These are phyloP conservation scores for Dittrichia graveolens DNA, from an alignment of 129 eudicot species.

Conservation along the genomic window DNA sequence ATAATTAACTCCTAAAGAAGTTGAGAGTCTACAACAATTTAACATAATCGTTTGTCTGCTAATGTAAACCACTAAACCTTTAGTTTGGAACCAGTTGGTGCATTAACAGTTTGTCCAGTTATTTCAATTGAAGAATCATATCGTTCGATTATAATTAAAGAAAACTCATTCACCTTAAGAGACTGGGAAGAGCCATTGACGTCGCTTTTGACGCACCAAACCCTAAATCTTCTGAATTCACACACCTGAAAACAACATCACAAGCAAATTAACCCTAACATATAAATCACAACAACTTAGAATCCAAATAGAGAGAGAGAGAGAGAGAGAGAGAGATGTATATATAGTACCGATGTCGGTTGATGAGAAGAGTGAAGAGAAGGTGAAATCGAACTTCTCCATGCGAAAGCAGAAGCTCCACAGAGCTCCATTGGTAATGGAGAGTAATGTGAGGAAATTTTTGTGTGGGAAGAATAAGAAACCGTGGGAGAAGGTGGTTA, in stretches of 20 bases:
- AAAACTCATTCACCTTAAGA: slow-evolving; percentile 38
- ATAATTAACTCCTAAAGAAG: too few relatives aligned
- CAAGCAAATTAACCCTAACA: not conserved
- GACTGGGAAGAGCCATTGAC: slow-evolving; percentile 45
- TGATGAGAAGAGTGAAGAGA: slow-evolving; percentile 39
- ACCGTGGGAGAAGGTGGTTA: slow-evolving; percentile 7
- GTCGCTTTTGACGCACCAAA: slow-evolving; percentile 49
- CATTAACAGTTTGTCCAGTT: not conserved
- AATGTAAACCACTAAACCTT: not conserved
- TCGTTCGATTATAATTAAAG: not conserved
- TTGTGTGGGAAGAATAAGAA: slow-evolving; percentile 14
- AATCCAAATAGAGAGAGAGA: not conserved
- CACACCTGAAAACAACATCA: slow-evolving; percentile 35
- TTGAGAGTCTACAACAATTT: not conserved
- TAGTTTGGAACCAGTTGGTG: not conserved
- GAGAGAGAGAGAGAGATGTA: not conserved
- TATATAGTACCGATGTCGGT: slow-evolving; percentile 37
- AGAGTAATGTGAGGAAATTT: not conserved
- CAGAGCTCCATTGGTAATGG: slow-evolving; percentile 56
- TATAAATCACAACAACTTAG: not conserved
- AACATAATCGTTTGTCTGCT: not conserved
- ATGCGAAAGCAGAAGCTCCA: slow-evolving; percentile 62
- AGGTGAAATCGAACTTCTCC: slow-evolving; percentile 54
- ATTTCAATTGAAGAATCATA: slow-evolving; percentile 11
- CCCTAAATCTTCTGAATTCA: slow-evolving; percentile 40